These are phyloP conservation scores for Nitzschia sp. DNA, from an alignment of 108 stramenopile genomes.

Conservation along the genomic window DNA sequence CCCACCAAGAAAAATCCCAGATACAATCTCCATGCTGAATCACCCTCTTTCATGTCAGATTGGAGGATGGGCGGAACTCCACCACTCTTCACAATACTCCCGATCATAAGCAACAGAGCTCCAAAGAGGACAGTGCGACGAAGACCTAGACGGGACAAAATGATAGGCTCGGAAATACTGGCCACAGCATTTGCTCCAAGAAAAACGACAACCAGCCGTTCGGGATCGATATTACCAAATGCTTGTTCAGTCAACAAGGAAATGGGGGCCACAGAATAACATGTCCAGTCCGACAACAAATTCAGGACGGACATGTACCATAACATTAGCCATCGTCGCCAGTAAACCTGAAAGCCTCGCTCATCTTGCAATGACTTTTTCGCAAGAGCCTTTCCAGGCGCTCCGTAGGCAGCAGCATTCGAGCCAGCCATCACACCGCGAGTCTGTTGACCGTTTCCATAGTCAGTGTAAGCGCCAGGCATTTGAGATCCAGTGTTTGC, in stretches of 20 bases:
- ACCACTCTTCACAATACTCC: conserved; percentile 82
- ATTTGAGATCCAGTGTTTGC: neutral
- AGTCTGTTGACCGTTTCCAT: neutral
- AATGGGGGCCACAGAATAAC: conserved; percentile 84
- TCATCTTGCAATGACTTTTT: neutral
- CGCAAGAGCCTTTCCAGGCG: neutral
- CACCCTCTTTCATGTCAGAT: conserved; percentile 37
- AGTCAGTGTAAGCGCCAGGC: neutral
- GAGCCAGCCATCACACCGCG: neutral
- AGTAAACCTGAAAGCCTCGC: conserved; percentile 57
- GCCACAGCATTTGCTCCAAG: conserved; percentile 79
- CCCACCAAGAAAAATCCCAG: conserved; percentile 88
- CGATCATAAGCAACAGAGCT: conserved; percentile 72
- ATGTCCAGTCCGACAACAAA: conserved; percentile 85
- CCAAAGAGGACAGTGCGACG: conserved; percentile 80
- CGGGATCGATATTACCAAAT: conserved; percentile 84
- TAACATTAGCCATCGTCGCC: conserved; percentile 81
- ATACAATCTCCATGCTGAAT: conserved; percentile 75
- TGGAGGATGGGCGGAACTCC: conserved; percentile 51
- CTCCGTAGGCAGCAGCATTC: neutral
- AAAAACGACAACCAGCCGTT: conserved; percentile 78
- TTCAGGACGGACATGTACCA: conserved; percentile 78
- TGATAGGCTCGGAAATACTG: conserved; percentile 78
- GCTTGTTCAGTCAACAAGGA: conserved; percentile 65
- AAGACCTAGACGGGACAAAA: conserved; percentile 76